Conservation (phyloP, 2,329 filamentous ascomycete genomes). For the Cercospora sp. region DNA sequence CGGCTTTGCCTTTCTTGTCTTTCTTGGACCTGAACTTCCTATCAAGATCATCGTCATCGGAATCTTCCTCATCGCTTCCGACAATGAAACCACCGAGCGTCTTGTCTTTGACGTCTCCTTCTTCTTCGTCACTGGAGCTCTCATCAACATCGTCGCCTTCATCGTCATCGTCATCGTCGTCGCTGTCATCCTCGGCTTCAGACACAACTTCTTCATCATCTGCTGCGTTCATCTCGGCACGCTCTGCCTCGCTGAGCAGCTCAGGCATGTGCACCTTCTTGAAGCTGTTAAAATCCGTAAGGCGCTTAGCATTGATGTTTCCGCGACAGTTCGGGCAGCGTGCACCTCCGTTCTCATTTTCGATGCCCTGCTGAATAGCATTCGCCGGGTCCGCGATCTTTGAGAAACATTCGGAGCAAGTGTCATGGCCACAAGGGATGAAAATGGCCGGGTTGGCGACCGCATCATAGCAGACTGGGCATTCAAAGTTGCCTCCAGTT, state of each 20-base stretch:
- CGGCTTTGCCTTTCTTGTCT: conserved; percentile 6
- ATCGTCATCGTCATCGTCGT: conserved; percentile 44
- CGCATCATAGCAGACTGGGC: conserved; percentile 78
- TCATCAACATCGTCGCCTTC: conserved; percentile 18
- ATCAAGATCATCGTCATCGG: conserved; percentile 26
- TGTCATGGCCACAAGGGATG: conserved; percentile 79
- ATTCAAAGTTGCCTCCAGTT: conserved; percentile 65
- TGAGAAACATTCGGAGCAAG: conserved; percentile 74
- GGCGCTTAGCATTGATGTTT: conserved; percentile 63
- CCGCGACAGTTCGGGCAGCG: conserved; percentile 78
- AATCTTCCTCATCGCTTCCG: conserved; percentile 41
- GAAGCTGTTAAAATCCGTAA: conserved; percentile 75
- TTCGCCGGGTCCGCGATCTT: conserved; percentile 64
- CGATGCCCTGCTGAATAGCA: conserved; percentile 61
- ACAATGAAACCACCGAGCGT: conserved; percentile 59
- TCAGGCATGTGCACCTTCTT: conserved; percentile 69
- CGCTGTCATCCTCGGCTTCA: conserved; percentile 43
- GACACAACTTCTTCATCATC: conserved; percentile 41
- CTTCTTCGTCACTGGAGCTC: conserved; percentile 50
- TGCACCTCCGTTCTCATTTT: conserved; percentile 58
- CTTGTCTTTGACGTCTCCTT: conserved; percentile 35
- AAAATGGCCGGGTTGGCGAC: conserved; percentile 74
- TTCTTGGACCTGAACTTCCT: conserved; percentile 17
- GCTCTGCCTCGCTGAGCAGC: conserved; percentile 41
- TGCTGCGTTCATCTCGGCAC: conserved; percentile 27